phyloP scores from a whole-genome alignment of 192 early-diverging fungal genomes.

The Phlyctochytrium bullatum region DNA sequence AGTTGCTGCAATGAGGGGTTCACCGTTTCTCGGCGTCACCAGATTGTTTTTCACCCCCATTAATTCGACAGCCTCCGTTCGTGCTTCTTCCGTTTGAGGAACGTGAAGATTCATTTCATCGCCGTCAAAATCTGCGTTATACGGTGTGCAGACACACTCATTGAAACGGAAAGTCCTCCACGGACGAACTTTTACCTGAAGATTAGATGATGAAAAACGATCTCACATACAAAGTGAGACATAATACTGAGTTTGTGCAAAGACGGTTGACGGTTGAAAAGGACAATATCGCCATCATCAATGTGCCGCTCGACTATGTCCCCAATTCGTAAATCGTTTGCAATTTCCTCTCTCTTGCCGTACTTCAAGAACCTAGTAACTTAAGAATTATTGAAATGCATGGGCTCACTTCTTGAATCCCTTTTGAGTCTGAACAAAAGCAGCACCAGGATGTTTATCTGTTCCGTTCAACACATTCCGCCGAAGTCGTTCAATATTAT shows the following conservation, averaged over 20 bases:
- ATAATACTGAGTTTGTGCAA: conserved; percentile 96
- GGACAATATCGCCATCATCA: conserved; percentile 87
- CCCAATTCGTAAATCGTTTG: conserved; percentile 74
- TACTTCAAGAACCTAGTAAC: conserved; percentile 64
- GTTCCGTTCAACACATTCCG: conserved; percentile 80
- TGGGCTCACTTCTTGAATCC: conserved; percentile 40
- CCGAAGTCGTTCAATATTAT: conserved; percentile 82
- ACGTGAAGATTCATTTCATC: conserved; percentile 99
- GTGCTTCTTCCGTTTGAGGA: conserved; percentile 98
- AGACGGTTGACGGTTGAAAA: conserved; percentile 99
- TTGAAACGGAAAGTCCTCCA: conserved; percentile 99
- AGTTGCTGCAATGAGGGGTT: conserved; percentile 96
- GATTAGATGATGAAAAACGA: conserved; percentile 44
- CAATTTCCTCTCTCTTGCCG: conserved; percentile 65
- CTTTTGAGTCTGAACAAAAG: conserved; percentile 58
- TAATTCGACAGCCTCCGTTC: conserved; percentile 90
- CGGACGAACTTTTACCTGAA: conserved; percentile 84
- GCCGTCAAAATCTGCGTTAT: conserved; percentile 99
- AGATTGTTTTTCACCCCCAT: conserved; percentile 97
- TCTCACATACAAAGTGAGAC: conserved; percentile 92
- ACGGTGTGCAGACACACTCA: conserved; percentile 99
- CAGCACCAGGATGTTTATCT: conserved; percentile 90
- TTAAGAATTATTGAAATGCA: not conserved
- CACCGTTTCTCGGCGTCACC: conserved; percentile 97
- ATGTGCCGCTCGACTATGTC: conserved; percentile 97